A percentile compares a stretch with the other conserved stretches of the same genome.
These are phyloP conservation scores for Nitzschia putrida DNA, from an alignment of 108 stramenopile species.

Conservation along the genomic window DNA sequence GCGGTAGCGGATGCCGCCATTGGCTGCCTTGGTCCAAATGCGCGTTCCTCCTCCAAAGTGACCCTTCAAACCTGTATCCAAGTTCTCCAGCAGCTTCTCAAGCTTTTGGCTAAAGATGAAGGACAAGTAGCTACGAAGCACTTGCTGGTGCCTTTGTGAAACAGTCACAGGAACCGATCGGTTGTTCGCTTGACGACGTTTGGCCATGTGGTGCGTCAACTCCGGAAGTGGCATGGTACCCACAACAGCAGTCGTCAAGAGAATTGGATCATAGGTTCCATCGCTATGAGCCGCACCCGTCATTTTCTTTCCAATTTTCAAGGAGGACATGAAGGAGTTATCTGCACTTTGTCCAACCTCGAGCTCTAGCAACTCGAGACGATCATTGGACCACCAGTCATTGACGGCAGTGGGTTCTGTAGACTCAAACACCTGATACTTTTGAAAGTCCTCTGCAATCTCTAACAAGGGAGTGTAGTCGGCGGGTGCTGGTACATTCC, in stretches of 20 bases:
- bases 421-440: conserved; percentile 66
- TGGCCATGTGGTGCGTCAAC: conserved; percentile 45
- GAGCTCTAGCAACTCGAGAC: conserved; percentile 61
- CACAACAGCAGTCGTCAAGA: conserved; percentile 70
- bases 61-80: conserved; percentile 71
- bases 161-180: conserved; percentile 31
- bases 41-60: conserved; percentile 72
- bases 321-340: conserved; percentile 48
- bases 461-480: conserved; percentile 52
- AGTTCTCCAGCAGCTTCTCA: conserved; percentile 73
- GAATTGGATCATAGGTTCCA: conserved; percentile 66
- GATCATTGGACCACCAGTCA: conserved; percentile 83
- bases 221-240: conserved; percentile 65
- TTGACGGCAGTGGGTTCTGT: conserved; percentile 56
- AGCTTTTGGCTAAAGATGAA: conserved; percentile 72
- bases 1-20: conserved; percentile 65
- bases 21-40: conserved; percentile 76
- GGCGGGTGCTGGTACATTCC: conserved; percentile 53
- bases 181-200: conserved; percentile 22
- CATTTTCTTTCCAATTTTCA: conserved; percentile 78
- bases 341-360: conserved; percentile 54
- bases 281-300: conserved; percentile 55
- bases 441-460: conserved; percentile 29
- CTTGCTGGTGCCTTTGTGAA: conserved; percentile 52
- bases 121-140: conserved; percentile 62